Evolutionary conservation across 441 rosid species (phyloP), one percentile per base, ranked within the genome.

Genomic region (Arabidopsis lyrata): DNA sequence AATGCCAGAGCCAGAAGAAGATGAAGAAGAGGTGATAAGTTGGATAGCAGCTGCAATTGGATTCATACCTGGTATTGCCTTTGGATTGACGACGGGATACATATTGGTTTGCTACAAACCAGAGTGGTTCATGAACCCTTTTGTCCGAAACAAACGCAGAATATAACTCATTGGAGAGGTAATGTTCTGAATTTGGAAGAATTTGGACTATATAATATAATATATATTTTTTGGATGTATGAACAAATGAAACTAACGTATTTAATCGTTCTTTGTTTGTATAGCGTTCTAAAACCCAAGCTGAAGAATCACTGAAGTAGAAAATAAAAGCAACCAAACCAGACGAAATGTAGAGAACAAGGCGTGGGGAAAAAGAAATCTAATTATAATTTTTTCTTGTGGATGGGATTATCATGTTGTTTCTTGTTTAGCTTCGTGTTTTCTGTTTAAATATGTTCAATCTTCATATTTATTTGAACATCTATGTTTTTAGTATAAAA

Each of bases 21-120:
- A 36, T 32, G 59, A 54, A 39, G 63, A 68, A 41, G 55, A 68
- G 5, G 14, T 22, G 27, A 22, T 22, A 22, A 22, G 27, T 22
- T 22, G 27, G 27, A 22, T 22, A 22, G 27, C 27, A 6, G 73
- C 22, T 15, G 73, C 31, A 6, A 42, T 68, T 3, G 64, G 73
- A 29, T 6, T 52, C 13, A 1, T 16, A 6, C 73, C 73, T 55
- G 64, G 64, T 29, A 7, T 3, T 42, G 0, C 0, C 12, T 31
- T 68, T 42, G 64, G 64, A 29, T 16, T 41, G 6, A 41, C 4
- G 3, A 12, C 56, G 0, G 73, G 73, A 39, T 56, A 20, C 59
- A 20, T 35, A 12, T 2, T 50, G 6, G 3, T 20, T 20, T 35
- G 2, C 7, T 20, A 13, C 31, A 64, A 48, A 35, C 3, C 27